Base-by-base conservation (phyloP, 2,329 filamentous ascomycete species). In the Fusarium paranaense region DNA sequence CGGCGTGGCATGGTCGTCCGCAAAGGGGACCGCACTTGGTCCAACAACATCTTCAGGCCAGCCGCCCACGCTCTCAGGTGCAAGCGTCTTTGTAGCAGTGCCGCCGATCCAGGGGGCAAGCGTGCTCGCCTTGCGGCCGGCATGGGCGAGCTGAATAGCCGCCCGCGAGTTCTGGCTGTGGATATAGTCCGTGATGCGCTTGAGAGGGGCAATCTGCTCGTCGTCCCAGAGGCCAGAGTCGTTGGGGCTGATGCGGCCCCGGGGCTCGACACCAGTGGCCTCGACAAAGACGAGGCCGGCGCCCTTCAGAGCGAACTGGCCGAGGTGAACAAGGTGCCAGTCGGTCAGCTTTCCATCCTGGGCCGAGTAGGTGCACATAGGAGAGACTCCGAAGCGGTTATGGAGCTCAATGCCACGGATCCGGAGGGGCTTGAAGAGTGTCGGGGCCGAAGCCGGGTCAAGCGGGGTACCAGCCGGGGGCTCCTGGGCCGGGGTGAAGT, bases 141-240 rank as follows among this genome's bases (percentile, higher is more conserved):
- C 95, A 78, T 98, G 95, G 1, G 86, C 94, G 6, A 97, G 87
- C 85, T 98, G 95, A 70, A 97, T 92, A 61, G 90, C 94, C 62
- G 94, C 90, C 73, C 93, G 90, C 78, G 95, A 91, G 79, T 88
- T 89, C 82, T 97, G 95, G 30, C 89, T 90, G 85, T 97, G 95
- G 3, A 93, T 90, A 72, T 95, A 97, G 70, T 97, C 93, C 38
- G 92, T 90, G 54, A 96, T 88, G 68, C 89, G 88, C 79, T 88
- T 89, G 67, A 97, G 84, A 0, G 92, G 91, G 72, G 88, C 91
- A 69, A 95, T 92, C 81, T 98, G 95, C 37, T 88, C 90, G 81
- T 98, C 95, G 71, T 93, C 87, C 95, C 95, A 98, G 9, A 98
- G 84, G 1, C 95, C 95, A 14, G 86, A 84, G 80, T 96, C 94